A percentile compares a stretch with the other conserved stretches of the same genome.
These are phyloP conservation scores for Helianthus annuus DNA, from an alignment of 129 eudicot genomes.

Conservation along the genomic window DNA sequence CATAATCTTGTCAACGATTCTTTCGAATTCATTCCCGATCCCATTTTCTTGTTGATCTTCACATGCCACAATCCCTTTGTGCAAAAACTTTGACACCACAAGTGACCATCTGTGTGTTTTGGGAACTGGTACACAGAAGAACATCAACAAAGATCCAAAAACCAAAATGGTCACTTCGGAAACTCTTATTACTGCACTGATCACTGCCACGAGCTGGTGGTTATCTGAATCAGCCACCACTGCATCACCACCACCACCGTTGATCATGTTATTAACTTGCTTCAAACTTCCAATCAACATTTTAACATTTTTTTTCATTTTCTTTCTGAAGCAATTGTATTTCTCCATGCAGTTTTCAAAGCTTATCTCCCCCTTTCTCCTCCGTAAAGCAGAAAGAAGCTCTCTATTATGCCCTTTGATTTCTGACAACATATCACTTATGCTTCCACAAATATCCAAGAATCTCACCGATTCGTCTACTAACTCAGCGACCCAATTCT, in stretches of 20 bases:
- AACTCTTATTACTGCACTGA: conserved; percentile 38
- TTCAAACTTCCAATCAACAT: conserved; percentile 39
- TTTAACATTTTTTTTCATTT: conserved; percentile 36
- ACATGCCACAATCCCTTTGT: conserved; percentile 28
- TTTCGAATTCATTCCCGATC: conserved; percentile 17
- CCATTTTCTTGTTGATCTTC: conserved; percentile 32
- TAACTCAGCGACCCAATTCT: conserved; percentile 32
- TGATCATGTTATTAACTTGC: conserved; percentile 35
- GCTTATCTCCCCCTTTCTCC: conserved; percentile 40
- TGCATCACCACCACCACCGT: neutral
- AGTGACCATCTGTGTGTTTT: conserved; percentile 38
- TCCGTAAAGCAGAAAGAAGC: conserved; percentile 42
- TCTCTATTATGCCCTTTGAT: conserved; percentile 38
- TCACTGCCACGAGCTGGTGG: conserved; percentile 24
- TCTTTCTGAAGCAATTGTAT: conserved; percentile 46
- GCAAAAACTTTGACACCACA: conserved; percentile 35
- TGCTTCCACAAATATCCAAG: conserved; percentile 34
- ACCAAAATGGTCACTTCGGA: conserved; percentile 25
- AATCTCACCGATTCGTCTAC: conserved; percentile 35
- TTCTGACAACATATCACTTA: conserved; percentile 32
- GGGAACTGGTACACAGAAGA: conserved; percentile 20
- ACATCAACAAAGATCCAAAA: conserved; percentile 37
- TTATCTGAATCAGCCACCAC: conserved; percentile 28
- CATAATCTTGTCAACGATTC: conserved; percentile 17
- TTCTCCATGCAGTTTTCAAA: conserved; percentile 24